A percentile compares a stretch with the other conserved stretches of the same genome.
phyloP scores from a whole-genome alignment of 192 early-diverging fungal species.

The Umbelopsis ramanniana region DNA sequence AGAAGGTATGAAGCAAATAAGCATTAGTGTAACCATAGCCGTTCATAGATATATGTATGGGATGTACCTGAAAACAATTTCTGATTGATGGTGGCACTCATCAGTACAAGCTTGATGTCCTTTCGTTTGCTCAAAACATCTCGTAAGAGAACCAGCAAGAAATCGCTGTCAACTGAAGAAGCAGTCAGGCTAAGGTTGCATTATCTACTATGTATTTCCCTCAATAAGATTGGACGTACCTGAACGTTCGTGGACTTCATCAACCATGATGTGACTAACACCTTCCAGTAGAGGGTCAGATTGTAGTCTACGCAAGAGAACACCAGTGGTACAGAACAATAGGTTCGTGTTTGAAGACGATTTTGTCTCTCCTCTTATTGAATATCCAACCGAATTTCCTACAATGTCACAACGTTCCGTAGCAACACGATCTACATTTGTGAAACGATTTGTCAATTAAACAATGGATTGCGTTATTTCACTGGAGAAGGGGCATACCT shows the following conservation, averaged over 20 bases:
- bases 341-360: conserved; percentile 24
- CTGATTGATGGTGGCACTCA: conserved; percentile 80
- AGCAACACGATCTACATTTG: conserved; percentile 39
- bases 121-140: conserved; percentile 55
- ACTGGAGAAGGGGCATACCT: conserved; percentile 3
- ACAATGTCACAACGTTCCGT: conserved; percentile 35
- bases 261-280: conserved; percentile 77
- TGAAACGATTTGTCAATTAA: not conserved
- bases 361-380: conserved; percentile 43
- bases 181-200: not conserved
- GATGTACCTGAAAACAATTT: conserved; percentile 52
- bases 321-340: conserved; percentile 57
- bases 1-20: not conserved
- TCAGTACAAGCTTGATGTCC: conserved; percentile 68
- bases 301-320: conserved; percentile 70
- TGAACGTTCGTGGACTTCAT: conserved; percentile 81
- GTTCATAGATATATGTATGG: not conserved
- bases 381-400: conserved; percentile 42
- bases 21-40: no score
- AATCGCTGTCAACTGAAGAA: conserved; percentile 69
- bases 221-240: conserved; percentile 19
- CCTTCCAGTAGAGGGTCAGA: conserved; percentile 62
- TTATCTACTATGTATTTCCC: no score
- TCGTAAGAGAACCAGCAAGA: conserved; percentile 69
- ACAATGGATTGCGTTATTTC: conserved; percentile 40